phyloP scores from a whole-genome alignment of 2,329 filamentous ascomycete genomes.

The Diaporthe eres region DNA sequence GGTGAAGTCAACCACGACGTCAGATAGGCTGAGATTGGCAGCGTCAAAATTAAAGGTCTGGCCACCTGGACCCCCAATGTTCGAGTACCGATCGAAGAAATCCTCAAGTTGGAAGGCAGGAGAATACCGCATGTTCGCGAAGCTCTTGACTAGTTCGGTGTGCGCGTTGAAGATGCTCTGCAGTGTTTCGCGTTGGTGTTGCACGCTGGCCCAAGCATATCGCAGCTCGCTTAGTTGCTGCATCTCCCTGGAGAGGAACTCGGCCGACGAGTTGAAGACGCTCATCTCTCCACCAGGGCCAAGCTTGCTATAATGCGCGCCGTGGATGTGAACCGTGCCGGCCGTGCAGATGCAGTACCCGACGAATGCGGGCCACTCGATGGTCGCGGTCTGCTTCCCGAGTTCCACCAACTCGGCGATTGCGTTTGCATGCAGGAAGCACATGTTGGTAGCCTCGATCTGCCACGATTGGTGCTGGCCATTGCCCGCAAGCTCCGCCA shows the following conservation, averaged over 20 bases:
- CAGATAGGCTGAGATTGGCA: conserved; percentile 79
- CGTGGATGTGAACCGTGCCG: conserved; percentile 90
- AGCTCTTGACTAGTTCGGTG: conserved; percentile 80
- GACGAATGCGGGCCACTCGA: conserved; percentile 90
- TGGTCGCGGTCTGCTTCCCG: conserved; percentile 78
- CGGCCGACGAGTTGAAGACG: conserved; percentile 73
- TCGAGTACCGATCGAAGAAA: conserved; percentile 85
- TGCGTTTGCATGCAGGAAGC: conserved; percentile 88
- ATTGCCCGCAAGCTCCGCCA: conserved; percentile 82
- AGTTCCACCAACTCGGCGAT: conserved; percentile 87
- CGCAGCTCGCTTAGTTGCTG: conserved; percentile 82
- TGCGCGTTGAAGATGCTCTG: conserved; percentile 86
- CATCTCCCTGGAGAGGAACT: conserved; percentile 84
- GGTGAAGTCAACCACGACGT: conserved; percentile 73
- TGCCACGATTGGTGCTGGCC: conserved; percentile 94
- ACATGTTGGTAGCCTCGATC: conserved; percentile 90
- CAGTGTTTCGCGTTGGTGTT: conserved; percentile 84
- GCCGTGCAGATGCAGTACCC: conserved; percentile 90
- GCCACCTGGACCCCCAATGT: conserved; percentile 70
- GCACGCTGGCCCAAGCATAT: conserved; percentile 81
- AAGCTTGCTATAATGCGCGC: conserved; percentile 79
- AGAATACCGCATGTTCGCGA: conserved; percentile 79
- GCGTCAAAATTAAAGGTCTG: conserved; percentile 77
- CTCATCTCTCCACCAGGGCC: conserved; percentile 65
- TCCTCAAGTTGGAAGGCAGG: conserved; percentile 88